Percentiles rank a stretch among this genome's conserved stretches.
Conservation (phyloP, 176 grass and related monocot species). For the Phoenix roebelenii region DNA sequence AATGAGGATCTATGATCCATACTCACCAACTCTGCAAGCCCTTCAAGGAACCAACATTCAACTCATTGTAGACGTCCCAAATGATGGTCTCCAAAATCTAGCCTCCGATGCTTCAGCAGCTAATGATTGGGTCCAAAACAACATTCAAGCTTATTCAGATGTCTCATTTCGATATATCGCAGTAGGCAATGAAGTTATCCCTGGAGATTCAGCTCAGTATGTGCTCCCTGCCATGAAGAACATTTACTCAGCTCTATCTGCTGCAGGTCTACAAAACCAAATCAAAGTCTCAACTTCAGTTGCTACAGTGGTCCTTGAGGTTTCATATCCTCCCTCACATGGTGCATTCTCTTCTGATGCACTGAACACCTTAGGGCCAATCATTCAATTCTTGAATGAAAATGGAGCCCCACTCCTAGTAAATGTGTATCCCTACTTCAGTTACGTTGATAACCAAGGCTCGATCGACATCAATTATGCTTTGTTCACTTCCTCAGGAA, state of each 20-base stretch:
- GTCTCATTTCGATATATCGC: not conserved
- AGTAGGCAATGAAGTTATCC: constrained; percentile 10
- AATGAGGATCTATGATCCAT: not conserved
- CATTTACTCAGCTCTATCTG: not conserved
- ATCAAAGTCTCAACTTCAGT: constrained; percentile 9
- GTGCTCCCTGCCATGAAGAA: constrained; percentile 6
- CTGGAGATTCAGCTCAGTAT: not conserved
- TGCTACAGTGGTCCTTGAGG: not conserved
- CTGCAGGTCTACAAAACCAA: not conserved
- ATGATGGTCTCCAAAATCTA: not conserved
- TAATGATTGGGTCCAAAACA: not conserved
- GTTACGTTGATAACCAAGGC: not conserved
- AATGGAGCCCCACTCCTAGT: not conserved
- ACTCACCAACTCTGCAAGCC: not conserved
- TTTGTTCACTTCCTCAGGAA: not conserved
- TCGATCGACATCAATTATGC: not conserved
- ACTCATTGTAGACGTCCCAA: not conserved
- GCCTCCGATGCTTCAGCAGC: not conserved
- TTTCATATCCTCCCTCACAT: not conserved
- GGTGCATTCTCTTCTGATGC: not conserved
- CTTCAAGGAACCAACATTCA: not conserved
- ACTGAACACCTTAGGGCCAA: not conserved
- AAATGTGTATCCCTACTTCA: constrained; percentile 8
- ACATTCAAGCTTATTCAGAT: not conserved
- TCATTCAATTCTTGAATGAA: not conserved